Conservation (phyloP, 805 yeast genomes). For the Clavispora santaluciae region DNA sequence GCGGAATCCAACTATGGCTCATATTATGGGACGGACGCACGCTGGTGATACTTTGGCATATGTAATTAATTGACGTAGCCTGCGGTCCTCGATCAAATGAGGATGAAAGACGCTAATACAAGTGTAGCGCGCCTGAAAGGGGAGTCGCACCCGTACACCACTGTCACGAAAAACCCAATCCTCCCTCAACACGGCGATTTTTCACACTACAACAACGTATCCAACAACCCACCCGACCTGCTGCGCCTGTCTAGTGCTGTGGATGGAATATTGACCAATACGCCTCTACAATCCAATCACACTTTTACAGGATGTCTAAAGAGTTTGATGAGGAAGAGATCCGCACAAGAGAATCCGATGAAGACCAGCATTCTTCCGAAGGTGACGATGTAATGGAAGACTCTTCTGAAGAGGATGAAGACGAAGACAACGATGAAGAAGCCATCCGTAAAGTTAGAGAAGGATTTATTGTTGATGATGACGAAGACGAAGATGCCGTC, state of each 20-base stretch:
- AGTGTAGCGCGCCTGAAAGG: background rate
- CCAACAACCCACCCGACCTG: background rate
- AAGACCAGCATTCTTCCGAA: conserved; percentile 30
- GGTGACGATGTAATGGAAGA: conserved; percentile 46
- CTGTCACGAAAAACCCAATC: background rate
- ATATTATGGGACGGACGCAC: conserved; percentile 6
- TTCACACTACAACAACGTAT: conserved; percentile 1
- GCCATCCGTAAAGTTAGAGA: conserved; percentile 79
- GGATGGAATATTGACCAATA: background rate
- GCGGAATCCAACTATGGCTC: conserved; percentile 11
- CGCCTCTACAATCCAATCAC: background rate
- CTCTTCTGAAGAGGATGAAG: conserved; percentile 88
- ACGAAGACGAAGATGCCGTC: conserved; percentile 52
- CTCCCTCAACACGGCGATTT: conserved; percentile 1
- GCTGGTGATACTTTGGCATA: conserved; percentile 1
- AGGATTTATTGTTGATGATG: conserved; percentile 93
- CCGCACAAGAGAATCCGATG: conserved; percentile 27
- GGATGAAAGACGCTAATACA: no score
- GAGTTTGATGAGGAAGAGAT: conserved; percentile 37
- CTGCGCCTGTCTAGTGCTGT: conserved; percentile 1
- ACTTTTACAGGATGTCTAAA: conserved; percentile 22
- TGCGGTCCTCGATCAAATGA: no score
- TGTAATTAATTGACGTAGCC: no score
- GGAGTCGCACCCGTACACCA: background rate
- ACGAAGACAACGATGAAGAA: conserved; percentile 81